phyloP scores from a whole-genome alignment of 2,329 filamentous ascomycete genomes.

The Penicillium olsonii region DNA sequence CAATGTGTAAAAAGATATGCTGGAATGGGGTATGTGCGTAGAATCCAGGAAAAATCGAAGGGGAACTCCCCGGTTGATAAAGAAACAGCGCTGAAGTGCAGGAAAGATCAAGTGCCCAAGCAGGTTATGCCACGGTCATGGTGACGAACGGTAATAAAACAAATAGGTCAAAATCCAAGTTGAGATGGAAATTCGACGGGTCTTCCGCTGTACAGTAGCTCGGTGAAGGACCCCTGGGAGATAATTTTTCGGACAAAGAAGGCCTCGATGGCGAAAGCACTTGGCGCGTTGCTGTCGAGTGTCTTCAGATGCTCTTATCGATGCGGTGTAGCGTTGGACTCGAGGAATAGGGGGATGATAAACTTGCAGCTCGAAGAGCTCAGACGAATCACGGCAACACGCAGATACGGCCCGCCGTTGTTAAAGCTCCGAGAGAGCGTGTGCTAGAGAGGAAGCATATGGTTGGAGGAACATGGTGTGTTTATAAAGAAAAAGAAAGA shows the following conservation, averaged over 20 bases:
- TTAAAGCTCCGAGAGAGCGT: slow-evolving; percentile 22
- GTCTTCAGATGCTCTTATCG: slow-evolving; percentile 17
- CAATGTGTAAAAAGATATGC: slow-evolving; percentile 6
- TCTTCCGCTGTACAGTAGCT: slow-evolving; percentile 15
- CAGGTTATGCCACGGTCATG: slow-evolving; percentile 37
- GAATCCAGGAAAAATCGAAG: not conserved
- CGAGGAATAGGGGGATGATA: slow-evolving; percentile 17
- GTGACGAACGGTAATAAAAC: slow-evolving; percentile 18
- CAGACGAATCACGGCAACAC: slow-evolving; percentile 20
- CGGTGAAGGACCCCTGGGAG: slow-evolving; percentile 16
- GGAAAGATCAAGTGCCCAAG: slow-evolving; percentile 15
- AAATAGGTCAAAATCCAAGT: slow-evolving; percentile 23
- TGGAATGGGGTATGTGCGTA: not conserved
- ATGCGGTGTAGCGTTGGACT: slow-evolving; percentile 23
- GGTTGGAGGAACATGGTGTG: slow-evolving; percentile 24
- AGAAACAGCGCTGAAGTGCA: slow-evolving; percentile 30
- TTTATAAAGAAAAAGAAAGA: not conserved
- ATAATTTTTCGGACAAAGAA: slow-evolving; percentile 13
- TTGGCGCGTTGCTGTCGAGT: slow-evolving; percentile 13
- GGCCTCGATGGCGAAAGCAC: slow-evolving; percentile 6
- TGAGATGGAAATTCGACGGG: slow-evolving; percentile 12
- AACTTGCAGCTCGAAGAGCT: slow-evolving; percentile 18
- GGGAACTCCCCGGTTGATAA: slow-evolving; percentile 3
- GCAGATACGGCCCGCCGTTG: slow-evolving; percentile 19
- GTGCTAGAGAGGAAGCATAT: slow-evolving; percentile 24